Percentiles rank a stretch among this genome's conserved stretches.
Conservation (phyloP, 371 early-diverging fungal genomes). For the Mucor circinelloides region DNA sequence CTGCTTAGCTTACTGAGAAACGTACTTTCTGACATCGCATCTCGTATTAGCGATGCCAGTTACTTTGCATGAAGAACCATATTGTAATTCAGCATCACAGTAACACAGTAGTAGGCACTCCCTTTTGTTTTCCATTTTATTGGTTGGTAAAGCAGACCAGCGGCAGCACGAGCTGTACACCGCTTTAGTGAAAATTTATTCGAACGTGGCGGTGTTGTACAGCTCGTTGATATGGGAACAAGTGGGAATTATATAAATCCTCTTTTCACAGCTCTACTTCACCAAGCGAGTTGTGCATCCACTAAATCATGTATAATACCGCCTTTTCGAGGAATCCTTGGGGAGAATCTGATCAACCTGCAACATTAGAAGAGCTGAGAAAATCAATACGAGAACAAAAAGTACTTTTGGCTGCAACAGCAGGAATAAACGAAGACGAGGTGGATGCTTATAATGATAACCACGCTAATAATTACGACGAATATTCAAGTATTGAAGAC, state of each 20-base stretch:
- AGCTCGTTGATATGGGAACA: neutral
- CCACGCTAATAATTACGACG: neutral
- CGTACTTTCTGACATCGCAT: no score
- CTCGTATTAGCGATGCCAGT: no score
- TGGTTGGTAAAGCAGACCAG: no score
- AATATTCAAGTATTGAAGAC: slow-evolving; percentile 16
- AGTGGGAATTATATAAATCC: neutral
- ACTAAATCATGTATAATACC: slow-evolving; percentile 2
- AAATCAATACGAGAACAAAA: slow-evolving; percentile 30
- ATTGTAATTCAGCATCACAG: no score
- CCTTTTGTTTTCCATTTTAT: no score
- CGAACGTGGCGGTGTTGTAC: no score
- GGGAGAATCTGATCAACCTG: neutral
- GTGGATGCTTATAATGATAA: neutral
- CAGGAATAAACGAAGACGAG: neutral
- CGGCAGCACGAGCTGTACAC: no score
- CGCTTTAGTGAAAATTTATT: no score
- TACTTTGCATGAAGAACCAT: no score
- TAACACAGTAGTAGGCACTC: no score
- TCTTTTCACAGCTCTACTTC: neutral
- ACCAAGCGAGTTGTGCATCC: neutral
- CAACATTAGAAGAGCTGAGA: slow-evolving; percentile 2
- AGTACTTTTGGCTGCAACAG: slow-evolving; percentile 12
- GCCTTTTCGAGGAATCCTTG: slow-evolving; percentile 15
- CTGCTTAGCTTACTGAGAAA: no score